Evolutionary conservation across 1,284 basidiomycete genomes (phyloP), one percentile per base, ranked within the genome.

Genomic region (Ustilago loliicola): DNA sequence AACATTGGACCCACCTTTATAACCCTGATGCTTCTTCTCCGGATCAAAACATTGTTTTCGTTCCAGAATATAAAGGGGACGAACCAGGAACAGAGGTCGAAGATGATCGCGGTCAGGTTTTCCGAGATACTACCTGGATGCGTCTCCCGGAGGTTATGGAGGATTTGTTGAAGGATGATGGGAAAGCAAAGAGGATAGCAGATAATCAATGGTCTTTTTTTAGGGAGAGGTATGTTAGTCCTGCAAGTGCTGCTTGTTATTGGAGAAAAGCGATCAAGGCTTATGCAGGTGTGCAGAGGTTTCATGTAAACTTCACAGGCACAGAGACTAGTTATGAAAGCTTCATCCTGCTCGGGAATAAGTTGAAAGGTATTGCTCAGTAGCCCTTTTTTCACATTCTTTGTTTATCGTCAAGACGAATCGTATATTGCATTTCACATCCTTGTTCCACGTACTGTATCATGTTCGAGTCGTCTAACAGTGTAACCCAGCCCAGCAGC

Each of bases 1-100:
- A 84, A 47, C 83, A 84, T 58, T 83, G 78, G 76, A 83, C 83
- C 4, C 83, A 84, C 53, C 77, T 84, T 3, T 83, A 80, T 61
- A 84, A 84, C 48, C 56, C 80, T 10, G 77, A 84, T 48, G 70
- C 73, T 17, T 29, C 34, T 10, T 79, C 76, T 48, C 77, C 79
- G n/a, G 83, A 84, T 55, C 83, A 84, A 47, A 84, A 84, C 79
- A 84, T 84, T 48, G 83, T 84, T 47, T 82, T 77, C 27, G 77
- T 84, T 23, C 82, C 82, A 56, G 65, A 71, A 27, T 75, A 67
- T 50, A 53, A 67, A 13, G 68, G 61, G 32, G 67, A 58, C 1
- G 21, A 71, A 4, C 60, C 50, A 1, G 80, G 77, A 7, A 51
- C 67, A 5, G 66, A 75, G 30, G 78, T 79, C 1, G 65, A 81